Evolutionary conservation across 331 rosid species (phyloP), one percentile per base, ranked within the genome.

Genomic region (Pyracantha coccinea): DNA sequence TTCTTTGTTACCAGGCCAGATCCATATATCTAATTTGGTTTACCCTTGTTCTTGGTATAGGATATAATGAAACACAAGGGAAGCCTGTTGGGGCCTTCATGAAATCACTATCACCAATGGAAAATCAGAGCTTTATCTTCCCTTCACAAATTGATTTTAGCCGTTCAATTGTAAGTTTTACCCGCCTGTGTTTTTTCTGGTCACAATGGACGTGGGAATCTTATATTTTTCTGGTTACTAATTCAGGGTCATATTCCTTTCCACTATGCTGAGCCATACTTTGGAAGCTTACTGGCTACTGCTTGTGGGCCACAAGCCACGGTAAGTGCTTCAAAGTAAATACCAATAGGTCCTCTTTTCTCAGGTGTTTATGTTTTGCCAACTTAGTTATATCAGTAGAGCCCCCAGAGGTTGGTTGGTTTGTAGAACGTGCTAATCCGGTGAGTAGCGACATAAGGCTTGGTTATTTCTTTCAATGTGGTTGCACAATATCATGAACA

Each of bases 201-300:
- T 81, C 75, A 75, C 12, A 12, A 76, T 15, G 68, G 61, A 27
- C 57, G 50, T 77, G 53, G 53, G 54, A 75, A 63, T 70, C 77
- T 70, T 74, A n/a, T 52, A 5, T 38, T 60, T 57, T 38, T 66
- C 69, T 10, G 70, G 76, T 67, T n/a, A 6, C 20, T 64, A 66
- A 80, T 82, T 73, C 77, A 93, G 97, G 92, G 88, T 75, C 92
- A 77, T 47, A 75, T 83, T 76, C 79, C 89, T 14, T 85, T 82
- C 68, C 83, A 86, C 21, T 86, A 81, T 25, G 66, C 63, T 0
- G 96, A 93, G 33, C 97, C 93, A 67, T 75, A 73, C 82, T 86
- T 55, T 11, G 83, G 88, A 9, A 80, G 88, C 67, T 63, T 90
- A 25, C 65, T 82, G 50, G 81, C 80, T 57, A 76, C 82, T 65